A percentile compares a stretch with the other conserved stretches of the same genome.
Evolutionary conservation across 768 basidiomycete genomes (phyloP).

Genomic region (Leccinellum luteum): DNA sequence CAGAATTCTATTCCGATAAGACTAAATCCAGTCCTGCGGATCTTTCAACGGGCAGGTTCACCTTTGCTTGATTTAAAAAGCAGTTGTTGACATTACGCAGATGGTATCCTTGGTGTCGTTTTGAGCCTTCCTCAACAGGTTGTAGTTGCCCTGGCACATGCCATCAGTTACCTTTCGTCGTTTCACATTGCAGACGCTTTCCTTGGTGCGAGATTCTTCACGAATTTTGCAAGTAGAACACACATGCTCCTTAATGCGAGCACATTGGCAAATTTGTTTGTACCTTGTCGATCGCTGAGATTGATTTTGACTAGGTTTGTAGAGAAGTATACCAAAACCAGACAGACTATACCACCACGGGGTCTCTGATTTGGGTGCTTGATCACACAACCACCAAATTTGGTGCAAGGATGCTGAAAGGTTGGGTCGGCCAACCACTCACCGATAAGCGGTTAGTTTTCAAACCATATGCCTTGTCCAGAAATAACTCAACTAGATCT

Average conservation of each 20-base stretch:
- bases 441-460: constrained; percentile 59
- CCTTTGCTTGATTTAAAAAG: neutral
- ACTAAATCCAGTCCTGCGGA: constrained; percentile 41
- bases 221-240: constrained; percentile 66
- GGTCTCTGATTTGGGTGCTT: constrained; percentile 82
- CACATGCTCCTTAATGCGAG: constrained; percentile 91
- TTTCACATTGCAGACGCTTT: constrained; percentile 83
- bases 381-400: constrained; percentile 88
- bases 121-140: constrained; percentile 69
- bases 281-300: constrained; percentile 1
- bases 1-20: constrained; percentile 63
- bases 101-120: constrained; percentile 57
- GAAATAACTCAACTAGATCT: neutral
- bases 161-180: constrained; percentile 62
- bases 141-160: constrained; percentile 69
- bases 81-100: constrained; percentile 33
- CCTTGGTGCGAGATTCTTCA: constrained; percentile 74
- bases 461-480: neutral
- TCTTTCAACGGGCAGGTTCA: constrained; percentile 15
- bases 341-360: constrained; percentile 69
- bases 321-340: constrained; percentile 92
- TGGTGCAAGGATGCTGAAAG: constrained; percentile 77
- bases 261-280: constrained; percentile 76
- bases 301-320: neutral
- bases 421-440: constrained; percentile 87